Percentiles rank a stretch among this genome's conserved stretches.
Evolutionary conservation across 345 rosid genomes (phyloP).

Genomic region (Corymbia maculata): DNA sequence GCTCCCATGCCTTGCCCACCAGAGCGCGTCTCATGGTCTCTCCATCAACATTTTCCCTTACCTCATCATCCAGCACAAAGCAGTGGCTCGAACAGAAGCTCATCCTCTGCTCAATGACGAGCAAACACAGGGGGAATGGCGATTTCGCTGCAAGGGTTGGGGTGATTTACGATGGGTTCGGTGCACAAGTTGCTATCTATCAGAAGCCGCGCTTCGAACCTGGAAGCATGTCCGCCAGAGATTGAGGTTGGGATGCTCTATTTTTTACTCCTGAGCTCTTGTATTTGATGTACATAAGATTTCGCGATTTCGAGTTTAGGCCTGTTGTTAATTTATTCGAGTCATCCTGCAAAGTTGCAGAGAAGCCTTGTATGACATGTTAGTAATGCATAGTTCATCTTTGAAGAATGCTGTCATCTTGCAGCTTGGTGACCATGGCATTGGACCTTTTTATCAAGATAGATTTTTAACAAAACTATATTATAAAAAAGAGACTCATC

Average conservation of each 20-base stretch:
- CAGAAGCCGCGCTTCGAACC: not conserved
- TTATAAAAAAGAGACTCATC: not conserved
- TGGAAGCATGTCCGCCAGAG: not conserved
- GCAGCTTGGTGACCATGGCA: not conserved
- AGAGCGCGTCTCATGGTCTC: slow-evolving; percentile 1
- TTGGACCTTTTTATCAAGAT: not conserved
- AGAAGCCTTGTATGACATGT: not conserved
- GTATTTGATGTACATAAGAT: not conserved
- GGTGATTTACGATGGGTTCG: not conserved
- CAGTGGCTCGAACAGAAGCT: not conserved
- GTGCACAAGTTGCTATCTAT: not conserved
- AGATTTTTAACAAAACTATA: not conserved
- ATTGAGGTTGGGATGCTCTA: not conserved
- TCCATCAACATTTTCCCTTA: not conserved
- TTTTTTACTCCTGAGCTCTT: not conserved
- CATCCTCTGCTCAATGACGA: not conserved
- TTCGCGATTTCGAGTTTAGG: not conserved
- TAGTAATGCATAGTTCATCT: not conserved
- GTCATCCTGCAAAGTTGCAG: not conserved
- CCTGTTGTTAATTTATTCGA: not conserved
- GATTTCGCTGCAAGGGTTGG: not conserved
- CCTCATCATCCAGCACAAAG: not conserved
- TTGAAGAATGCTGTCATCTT: not conserved
- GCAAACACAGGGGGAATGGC: not conserved
- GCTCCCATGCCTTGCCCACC: slow-evolving; percentile 9